Conservation (phyloP, 192 early-diverging fungal genomes). For the Chytriomyces confervae region DNA sequence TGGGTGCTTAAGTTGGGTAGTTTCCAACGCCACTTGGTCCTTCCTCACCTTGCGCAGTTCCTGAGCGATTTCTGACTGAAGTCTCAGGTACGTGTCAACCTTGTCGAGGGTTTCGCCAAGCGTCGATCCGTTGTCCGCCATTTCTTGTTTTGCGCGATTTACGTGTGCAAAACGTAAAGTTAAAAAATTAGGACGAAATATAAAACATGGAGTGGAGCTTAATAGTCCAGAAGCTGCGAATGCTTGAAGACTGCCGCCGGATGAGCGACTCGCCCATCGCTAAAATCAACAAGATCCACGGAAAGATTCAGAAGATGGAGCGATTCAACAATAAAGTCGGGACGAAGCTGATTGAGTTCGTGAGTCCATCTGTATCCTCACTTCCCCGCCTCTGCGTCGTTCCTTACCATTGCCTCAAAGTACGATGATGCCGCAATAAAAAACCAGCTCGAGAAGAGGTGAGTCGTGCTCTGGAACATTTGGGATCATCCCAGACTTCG, state of each 20-base stretch:
- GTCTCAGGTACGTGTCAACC: constrained; percentile 26
- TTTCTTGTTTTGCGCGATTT: not conserved
- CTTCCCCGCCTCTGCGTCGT: no score
- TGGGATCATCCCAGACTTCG: constrained; percentile 5
- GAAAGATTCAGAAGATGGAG: constrained; percentile 12
- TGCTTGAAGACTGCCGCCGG: constrained; percentile 14
- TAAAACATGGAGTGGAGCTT: not conserved
- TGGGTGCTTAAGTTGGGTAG: not conserved
- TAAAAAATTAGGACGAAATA: no score
- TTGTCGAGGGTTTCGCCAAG: constrained; percentile 4
- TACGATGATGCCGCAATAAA: constrained; percentile 27
- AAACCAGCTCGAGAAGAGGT: constrained; percentile 34
- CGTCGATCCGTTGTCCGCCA: not conserved
- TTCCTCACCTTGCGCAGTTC: constrained; percentile 14
- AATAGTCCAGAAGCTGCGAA: not conserved
- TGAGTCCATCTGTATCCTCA: no score
- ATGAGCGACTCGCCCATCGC: not conserved
- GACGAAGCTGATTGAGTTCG: constrained; percentile 28
- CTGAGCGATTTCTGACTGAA: constrained; percentile 8
- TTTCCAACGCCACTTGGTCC: no score
- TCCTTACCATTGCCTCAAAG: not conserved
- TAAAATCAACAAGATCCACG: constrained; percentile 31
- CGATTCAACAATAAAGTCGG: constrained; percentile 36
- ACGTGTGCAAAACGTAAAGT: not conserved
- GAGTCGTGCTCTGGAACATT: not conserved